Evolutionary conservation across 495 filamentous ascomycete species (phyloP), one percentile per base, ranked within the genome.

Genomic region (Diplogelasinospora grovesii): DNA sequence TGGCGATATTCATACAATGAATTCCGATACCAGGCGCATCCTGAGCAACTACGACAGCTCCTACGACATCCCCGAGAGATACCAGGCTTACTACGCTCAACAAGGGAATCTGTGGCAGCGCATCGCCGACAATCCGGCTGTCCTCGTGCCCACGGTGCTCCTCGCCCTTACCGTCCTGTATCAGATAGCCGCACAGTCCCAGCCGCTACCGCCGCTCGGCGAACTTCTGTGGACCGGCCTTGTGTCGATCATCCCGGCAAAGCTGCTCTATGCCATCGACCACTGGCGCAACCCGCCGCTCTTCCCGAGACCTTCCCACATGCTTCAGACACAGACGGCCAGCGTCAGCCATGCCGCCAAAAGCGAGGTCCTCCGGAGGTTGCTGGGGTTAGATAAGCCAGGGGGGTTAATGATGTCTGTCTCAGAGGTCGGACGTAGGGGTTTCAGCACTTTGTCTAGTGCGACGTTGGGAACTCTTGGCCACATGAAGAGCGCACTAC

Each of bases 341-440:
- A 57, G 60, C 8, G 24, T 41, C 14, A 63, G 49, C 43, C 71
- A 77, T 56, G 71, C 67, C 15, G 65, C 63, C 6, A 93, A 90
- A 59, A 82, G 75, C 52, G 78, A 84, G 44, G 70, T 75, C 5
- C 71, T 90, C 62, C 65, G 73, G 49, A 75, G 77, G 29, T 70
- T 87, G 31, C 53, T 92, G 26, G 78, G 85, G 0, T 53, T 89
- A 39, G 75, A 83, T 35, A 73, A 64, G 15, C 46, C 57, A 9
- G 54, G 54, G n/a, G 54, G 63, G 22, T 49, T 69, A 24, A 52
- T 66, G 16, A 47, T 33, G 16, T 60, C 62, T 6, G 61, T 68
- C 2, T 53, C 64, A 3, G 38, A 60, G 22, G 66, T 56, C 2
- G 57, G 66, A 11, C 61, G 50, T 25, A 65, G 56, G 39, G 66